A percentile compares a stretch with the other conserved stretches of the same genome.
Conservation (phyloP, 2,329 filamentous ascomycete species). For the Lasiodiplodia gonubiensis region DNA sequence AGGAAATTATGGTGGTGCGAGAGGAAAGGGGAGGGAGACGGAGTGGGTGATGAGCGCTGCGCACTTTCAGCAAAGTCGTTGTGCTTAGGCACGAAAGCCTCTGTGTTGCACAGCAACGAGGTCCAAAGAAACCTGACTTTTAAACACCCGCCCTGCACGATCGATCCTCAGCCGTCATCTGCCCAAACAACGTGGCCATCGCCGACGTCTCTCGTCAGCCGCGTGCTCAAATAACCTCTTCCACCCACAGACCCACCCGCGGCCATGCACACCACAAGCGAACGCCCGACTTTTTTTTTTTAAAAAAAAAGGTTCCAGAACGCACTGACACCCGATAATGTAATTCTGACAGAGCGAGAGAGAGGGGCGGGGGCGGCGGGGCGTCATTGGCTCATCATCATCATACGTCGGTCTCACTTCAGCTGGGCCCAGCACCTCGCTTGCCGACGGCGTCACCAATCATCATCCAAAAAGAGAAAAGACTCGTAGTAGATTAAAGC, state of each 20-base stretch:
- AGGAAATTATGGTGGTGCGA: not conserved
- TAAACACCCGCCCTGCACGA: not conserved
- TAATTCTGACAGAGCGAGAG: not conserved
- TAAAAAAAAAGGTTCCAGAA: not conserved
- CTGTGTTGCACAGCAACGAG: not conserved
- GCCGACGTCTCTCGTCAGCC: not conserved
- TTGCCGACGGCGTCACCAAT: not conserved
- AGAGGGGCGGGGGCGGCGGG: too few relatives aligned
- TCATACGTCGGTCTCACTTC: not conserved
- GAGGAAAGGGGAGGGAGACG: not conserved
- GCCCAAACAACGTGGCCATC: not conserved
- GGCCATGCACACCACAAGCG: not conserved
- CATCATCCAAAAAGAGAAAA: not conserved
- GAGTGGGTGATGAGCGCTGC: not conserved
- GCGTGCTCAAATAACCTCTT: not conserved
- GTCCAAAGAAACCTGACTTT: too few relatives aligned
- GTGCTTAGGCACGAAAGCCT: not conserved
- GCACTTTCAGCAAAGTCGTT: too few relatives aligned
- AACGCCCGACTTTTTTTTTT: too few relatives aligned
- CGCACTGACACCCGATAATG: not conserved
- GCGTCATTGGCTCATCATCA: not conserved
- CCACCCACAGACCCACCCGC: not conserved
- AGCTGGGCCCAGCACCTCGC: not conserved
- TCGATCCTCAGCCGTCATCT: not conserved
- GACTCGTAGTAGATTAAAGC: not conserved